Percentiles rank a stretch among this genome's conserved stretches.
Conservation (phyloP, 805 yeast species). For the Saturnispora dispora region DNA sequence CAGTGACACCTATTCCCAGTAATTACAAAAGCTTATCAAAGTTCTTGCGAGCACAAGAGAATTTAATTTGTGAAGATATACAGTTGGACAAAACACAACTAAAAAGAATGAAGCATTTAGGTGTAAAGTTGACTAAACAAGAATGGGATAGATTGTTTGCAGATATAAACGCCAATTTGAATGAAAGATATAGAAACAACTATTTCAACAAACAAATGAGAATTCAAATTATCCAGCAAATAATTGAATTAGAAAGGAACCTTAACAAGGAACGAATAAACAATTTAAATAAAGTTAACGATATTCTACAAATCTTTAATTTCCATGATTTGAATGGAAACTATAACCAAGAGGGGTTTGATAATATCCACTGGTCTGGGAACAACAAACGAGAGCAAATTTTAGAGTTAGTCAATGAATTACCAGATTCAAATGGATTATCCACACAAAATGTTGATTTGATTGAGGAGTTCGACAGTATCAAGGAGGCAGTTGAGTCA, state of each 20-base stretch:
- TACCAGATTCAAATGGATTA: conserved; percentile 22
- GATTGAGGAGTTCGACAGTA: conserved; percentile 20
- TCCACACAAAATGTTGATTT: conserved; percentile 16
- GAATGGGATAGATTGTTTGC: conserved; percentile 3
- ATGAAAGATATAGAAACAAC: conserved; percentile 14
- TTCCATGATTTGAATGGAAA: conserved; percentile 19
- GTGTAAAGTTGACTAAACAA: conserved; percentile 7
- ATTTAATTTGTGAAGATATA: conserved; percentile 15
- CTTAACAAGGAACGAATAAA: conserved; percentile 11
- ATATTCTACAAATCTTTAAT: conserved; percentile 21
- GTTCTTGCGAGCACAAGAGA: conserved; percentile 21
- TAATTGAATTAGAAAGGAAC: conserved; percentile 20
- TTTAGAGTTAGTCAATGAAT: conserved; percentile 21
- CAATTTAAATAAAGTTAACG: conserved; percentile 22
- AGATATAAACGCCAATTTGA: conserved; percentile 5
- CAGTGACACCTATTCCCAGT: conserved; percentile 7
- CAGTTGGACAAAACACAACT: conserved; percentile 11
- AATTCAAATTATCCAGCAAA: conserved; percentile 24
- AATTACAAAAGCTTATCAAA: conserved; percentile 21
- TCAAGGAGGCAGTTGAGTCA: conserved; percentile 11
- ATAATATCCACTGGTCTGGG: not conserved
- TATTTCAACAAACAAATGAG: conserved; percentile 25
- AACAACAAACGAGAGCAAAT: conserved; percentile 14
- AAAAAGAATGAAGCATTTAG: conserved; percentile 9
- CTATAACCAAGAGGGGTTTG: conserved; percentile 8